Conservation (phyloP, 2,329 filamentous ascomycete genomes). For the Fusarium udum region DNA sequence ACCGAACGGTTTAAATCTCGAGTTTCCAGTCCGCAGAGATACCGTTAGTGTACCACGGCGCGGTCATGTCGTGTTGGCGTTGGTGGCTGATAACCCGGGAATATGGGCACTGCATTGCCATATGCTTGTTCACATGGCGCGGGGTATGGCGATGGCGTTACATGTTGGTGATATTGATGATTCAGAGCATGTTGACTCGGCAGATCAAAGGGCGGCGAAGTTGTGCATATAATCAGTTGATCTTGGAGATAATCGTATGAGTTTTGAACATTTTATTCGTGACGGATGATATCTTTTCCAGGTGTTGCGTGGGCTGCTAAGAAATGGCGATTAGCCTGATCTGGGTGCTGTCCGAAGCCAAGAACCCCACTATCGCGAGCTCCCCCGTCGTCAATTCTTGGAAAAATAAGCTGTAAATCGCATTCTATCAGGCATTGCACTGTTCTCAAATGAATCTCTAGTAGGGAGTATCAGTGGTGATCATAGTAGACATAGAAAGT, state of each 20-base stretch:
- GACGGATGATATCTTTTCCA: not conserved
- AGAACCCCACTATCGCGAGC: not conserved
- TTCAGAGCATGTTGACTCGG: not conserved
- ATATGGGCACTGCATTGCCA: constrained; percentile 18
- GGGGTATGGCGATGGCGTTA: constrained; percentile 11
- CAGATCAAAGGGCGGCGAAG: fast-evolving
- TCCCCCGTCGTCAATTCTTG: fast-evolving
- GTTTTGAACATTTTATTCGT: fast-evolving
- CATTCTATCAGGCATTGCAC: not conserved
- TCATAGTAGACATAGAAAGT: fast-evolving
- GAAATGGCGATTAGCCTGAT: not conserved
- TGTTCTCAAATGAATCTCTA: fast-evolving
- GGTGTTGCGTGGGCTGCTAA: not conserved
- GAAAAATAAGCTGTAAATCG: not conserved
- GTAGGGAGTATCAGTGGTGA: fast-evolving
- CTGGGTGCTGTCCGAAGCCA: not conserved
- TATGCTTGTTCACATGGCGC: constrained; percentile 17
- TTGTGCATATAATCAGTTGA: not conserved
- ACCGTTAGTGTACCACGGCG: not conserved
- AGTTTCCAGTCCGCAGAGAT: not conserved
- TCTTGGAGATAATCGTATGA: not conserved
- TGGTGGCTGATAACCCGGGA: not conserved
- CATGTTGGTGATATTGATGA: not conserved
- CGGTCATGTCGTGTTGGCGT: not conserved
- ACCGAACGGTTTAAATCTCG: not conserved